Evolutionary conservation across 352 stramenopile species (phyloP).

Genomic region (Phytophthora macrochlamydospora): DNA sequence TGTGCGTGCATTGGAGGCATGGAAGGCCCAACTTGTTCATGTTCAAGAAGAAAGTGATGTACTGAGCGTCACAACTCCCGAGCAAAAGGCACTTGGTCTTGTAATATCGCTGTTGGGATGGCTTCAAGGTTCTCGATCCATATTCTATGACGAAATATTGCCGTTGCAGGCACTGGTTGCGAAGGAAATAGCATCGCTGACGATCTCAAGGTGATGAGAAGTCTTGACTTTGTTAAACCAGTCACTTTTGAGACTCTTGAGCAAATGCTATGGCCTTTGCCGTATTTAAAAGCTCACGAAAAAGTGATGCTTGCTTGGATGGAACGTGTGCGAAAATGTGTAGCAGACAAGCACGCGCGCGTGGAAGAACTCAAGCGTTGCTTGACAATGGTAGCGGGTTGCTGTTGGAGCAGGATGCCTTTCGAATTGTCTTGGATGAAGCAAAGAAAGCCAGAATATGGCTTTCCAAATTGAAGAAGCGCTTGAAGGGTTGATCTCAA

Average conservation of each 20-base stretch:
- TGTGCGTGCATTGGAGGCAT: conserved; percentile 74
- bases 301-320: conserved; percentile 71
- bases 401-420: conserved; percentile 73
- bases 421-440: conserved; percentile 83
- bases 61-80: conserved; percentile 69
- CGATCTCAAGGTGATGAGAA: conserved; percentile 32
- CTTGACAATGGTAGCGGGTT: conserved; percentile 63
- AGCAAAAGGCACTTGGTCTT: conserved; percentile 50
- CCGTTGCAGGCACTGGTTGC: conserved; percentile 66
- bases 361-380: conserved; percentile 62
- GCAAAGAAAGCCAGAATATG: conserved; percentile 81
- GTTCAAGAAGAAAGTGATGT: conserved; percentile 64
- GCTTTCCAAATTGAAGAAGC: conserved; percentile 87
- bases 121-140: conserved; percentile 73
- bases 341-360: conserved; percentile 65
- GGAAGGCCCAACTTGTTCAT: conserved; percentile 66
- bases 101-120: conserved; percentile 76
- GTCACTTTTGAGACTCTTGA: conserved; percentile 49
- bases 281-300: conserved; percentile 68
- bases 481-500: conserved; percentile 73
- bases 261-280: conserved; percentile 74
- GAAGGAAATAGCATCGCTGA: conserved; percentile 43
- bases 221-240: conserved; percentile 24
- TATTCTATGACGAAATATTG: conserved; percentile 83
- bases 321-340: conserved; percentile 54